Conservation (phyloP, 495 filamentous ascomycete species). For the Annulohypoxylon nitens region DNA sequence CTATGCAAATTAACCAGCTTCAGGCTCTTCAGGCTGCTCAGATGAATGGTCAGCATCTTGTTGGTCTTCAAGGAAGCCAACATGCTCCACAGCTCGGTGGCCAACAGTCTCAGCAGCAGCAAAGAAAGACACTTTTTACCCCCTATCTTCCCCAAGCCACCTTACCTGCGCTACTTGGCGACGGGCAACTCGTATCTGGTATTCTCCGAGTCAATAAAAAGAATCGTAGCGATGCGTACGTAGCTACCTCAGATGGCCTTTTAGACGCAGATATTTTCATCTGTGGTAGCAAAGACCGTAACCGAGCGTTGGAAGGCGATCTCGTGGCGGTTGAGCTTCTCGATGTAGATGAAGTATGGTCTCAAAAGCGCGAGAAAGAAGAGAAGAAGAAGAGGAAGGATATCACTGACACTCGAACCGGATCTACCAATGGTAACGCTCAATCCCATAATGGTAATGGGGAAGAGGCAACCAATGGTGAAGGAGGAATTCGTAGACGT, state of each 20-base stretch:
- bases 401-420: slow-evolving; percentile 88
- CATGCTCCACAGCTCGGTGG: slow-evolving; percentile 76
- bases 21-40: slow-evolving; percentile 90
- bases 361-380: slow-evolving; percentile 98
- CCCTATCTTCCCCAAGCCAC: slow-evolving; percentile 97
- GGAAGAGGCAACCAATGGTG: slow-evolving; percentile 73
- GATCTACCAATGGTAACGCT: slow-evolving; percentile 77
- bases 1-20: slow-evolving; percentile 89
- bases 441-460: slow-evolving; percentile 72
- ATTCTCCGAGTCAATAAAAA: slow-evolving; percentile 99
- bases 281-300: slow-evolving; percentile 97
- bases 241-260: slow-evolving; percentile 85
- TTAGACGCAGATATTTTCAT: slow-evolving; percentile 99
- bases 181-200: slow-evolving; percentile 95
- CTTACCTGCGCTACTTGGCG: slow-evolving; percentile 87
- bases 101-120: slow-evolving; percentile 84
- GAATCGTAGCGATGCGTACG: slow-evolving; percentile 98
- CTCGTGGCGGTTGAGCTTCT: slow-evolving; percentile 95
- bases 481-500: slow-evolving; percentile 89
- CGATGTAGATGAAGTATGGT: slow-evolving; percentile 98
- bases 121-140: slow-evolving; percentile 98
- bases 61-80: slow-evolving; percentile 78
- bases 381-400: slow-evolving; percentile 99
- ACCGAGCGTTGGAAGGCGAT: slow-evolving; percentile 95
- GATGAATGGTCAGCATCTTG: slow-evolving; percentile 80